A percentile compares a stretch with the other conserved stretches of the same genome.
Conservation (phyloP, 1,284 basidiomycete species). For the Lentinula novae-zelandiae region DNA sequence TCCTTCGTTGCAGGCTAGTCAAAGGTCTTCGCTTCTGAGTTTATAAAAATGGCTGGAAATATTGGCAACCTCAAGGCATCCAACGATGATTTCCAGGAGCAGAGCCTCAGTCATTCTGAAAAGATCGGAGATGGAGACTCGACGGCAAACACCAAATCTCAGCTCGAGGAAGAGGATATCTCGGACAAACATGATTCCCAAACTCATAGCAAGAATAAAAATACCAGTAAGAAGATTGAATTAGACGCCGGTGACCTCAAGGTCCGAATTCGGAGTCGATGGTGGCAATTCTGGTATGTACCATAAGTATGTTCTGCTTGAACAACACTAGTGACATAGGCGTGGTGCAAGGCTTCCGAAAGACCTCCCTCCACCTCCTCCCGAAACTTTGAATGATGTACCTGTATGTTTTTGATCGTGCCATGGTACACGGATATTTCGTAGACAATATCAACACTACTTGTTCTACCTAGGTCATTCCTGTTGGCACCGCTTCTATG, state of each 20-base stretch:
- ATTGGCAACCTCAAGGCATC: too few relatives aligned
- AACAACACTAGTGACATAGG: background rate
- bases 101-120: background rate
- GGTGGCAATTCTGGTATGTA: constrained; percentile 29
- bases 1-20: too few relatives aligned
- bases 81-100: background rate
- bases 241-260: constrained; percentile 10
- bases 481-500: constrained; percentile 53
- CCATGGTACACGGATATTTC: background rate
- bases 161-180: background rate
- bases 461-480: constrained; percentile 33
- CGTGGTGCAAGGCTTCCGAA: constrained; percentile 48
- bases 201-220: background rate
- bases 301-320: background rate
- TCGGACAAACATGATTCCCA: background rate
- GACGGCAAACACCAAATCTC: background rate
- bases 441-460: background rate
- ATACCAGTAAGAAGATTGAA: constrained; percentile 1
- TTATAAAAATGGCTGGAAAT: too few relatives aligned
- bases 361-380: constrained; percentile 55
- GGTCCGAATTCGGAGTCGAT: constrained; percentile 7
- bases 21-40: too few relatives aligned
- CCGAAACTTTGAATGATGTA: constrained; percentile 54
- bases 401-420: constrained; percentile 25
- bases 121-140: background rate